Percentiles rank a stretch among this genome's conserved stretches.
phyloP scores from a whole-genome alignment of 108 stramenopile species.

The Mediolabrus comicus region DNA sequence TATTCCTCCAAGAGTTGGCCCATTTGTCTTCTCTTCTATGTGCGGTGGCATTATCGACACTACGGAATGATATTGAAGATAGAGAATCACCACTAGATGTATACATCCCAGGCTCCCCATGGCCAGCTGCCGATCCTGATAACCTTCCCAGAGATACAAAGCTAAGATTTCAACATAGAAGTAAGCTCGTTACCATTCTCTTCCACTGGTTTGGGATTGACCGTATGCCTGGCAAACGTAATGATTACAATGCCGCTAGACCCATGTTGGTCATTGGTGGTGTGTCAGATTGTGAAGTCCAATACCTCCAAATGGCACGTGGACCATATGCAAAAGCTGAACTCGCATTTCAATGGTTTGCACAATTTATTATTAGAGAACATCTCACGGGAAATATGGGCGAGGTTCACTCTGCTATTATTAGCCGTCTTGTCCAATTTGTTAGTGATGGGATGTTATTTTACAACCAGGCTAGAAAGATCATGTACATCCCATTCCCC shows the following conservation, averaged over 20 bases:
- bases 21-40: constrained; percentile 63
- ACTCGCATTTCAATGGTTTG: constrained; percentile 65
- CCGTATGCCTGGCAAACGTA: constrained; percentile 42
- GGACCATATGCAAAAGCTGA: constrained; percentile 70
- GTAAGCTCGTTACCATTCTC: not conserved
- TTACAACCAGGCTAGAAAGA: constrained; percentile 78
- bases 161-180: constrained; percentile 10
- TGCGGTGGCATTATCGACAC: constrained; percentile 71
- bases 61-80: constrained; percentile 71
- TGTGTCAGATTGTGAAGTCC: constrained; percentile 66
- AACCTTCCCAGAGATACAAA: constrained; percentile 19
- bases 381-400: constrained; percentile 67
- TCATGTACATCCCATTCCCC: constrained; percentile 78
- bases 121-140: constrained; percentile 70
- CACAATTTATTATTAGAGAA: constrained; percentile 69
- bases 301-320: constrained; percentile 60
- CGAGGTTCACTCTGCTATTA: constrained; percentile 61
- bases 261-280: constrained; percentile 76
- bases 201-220: constrained; percentile 50
- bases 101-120: constrained; percentile 52
- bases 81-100: constrained; percentile 60
- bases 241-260: constrained; percentile 56
- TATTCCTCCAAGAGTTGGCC: constrained; percentile 75
- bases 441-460: constrained; percentile 71
- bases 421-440: constrained; percentile 67